These are phyloP conservation scores for Penicillium paxilli DNA, from an alignment of 495 filamentous ascomycete genomes.

Conservation along the genomic window DNA sequence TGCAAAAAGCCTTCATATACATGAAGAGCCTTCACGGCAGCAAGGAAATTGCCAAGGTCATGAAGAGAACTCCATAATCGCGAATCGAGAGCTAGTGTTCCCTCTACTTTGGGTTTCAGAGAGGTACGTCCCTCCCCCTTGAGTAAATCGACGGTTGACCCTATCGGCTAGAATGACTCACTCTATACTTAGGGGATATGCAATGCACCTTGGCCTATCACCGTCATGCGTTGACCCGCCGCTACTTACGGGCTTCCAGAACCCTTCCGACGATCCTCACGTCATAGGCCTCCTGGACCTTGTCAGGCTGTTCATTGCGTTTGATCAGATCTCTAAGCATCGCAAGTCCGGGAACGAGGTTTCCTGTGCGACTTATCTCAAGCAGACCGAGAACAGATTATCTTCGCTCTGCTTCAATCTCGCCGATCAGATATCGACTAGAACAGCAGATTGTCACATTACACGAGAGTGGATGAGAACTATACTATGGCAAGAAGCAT, in stretches of 20 bases:
- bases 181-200: conserved; percentile 34
- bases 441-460: conserved; percentile 31
- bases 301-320: conserved; percentile 26
- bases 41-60: background rate
- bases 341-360: background rate
- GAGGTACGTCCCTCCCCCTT: conserved; percentile 13
- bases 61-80: conserved; percentile 13
- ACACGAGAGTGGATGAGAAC: conserved; percentile 69
- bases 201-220: conserved; percentile 30
- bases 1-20: conserved; percentile 23
- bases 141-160: background rate
- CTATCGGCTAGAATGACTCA: background rate
- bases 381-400: conserved; percentile 20
- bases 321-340: conserved; percentile 21
- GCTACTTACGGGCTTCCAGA: conserved; percentile 2
- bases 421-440: conserved; percentile 12
- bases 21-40: background rate
- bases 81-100: conserved; percentile 27
- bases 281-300: conserved; percentile 28
- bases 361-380: conserved; percentile 4
- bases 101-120: conserved; percentile 35
- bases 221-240: conserved; percentile 25
- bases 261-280: conserved; percentile 12
- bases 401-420: conserved; percentile 16
- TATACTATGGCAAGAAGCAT: conserved; percentile 72